Base-by-base conservation (phyloP, 371 early-diverging fungal species). In the Chytridium lagenaria region DNA sequence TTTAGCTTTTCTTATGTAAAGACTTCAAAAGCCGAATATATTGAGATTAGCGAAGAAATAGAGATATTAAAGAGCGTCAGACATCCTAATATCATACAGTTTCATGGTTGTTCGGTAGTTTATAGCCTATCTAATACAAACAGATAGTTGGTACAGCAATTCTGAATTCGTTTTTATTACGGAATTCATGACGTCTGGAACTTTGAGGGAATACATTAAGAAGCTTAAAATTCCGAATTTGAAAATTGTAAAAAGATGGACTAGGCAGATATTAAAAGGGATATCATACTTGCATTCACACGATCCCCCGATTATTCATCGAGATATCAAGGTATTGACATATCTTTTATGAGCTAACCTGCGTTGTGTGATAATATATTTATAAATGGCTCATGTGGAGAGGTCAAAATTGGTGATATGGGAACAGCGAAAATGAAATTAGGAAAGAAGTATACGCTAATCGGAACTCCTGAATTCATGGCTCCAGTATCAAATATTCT, bases 331-430 rank as follows among this genome's bases (percentile, higher is more conserved):
- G 82, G 77, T 92, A 87, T 77, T 90, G 61, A 38, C 19, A n/a
- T n/a, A n/a, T n/a, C 10, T n/a, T 15, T 30, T n/a, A 1, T 36
- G 2, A 33, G 15, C 50, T 2, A 10, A 23, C 59, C n/a, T 10
- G 26, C 30, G 0, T 57, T 86, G 86, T 79, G 86, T 79, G 88
- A 88, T 64, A 95, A 95, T 73, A 93, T 95, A 68, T 95, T 95
- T 80, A 93, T 95, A 77, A 94, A 93, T 75, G 93, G 94, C n/a
- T 90, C 92, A 0, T 91, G 92, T 71, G 94, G 95, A 38, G 93
- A 94, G 79, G 93, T 94, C 57, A 96, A 96, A 78, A 94, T 96
- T 77, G 96, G 96, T 57, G 96, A 96, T 80, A 89, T 96, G 89
- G 96, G 96, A 16, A 91, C 92, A 0, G 94, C 96, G 2, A 92